A percentile compares a stretch with the other conserved stretches of the same genome.
phyloP scores from a whole-genome alignment of 495 filamentous ascomycete species.

The Aspergillus affinis region DNA sequence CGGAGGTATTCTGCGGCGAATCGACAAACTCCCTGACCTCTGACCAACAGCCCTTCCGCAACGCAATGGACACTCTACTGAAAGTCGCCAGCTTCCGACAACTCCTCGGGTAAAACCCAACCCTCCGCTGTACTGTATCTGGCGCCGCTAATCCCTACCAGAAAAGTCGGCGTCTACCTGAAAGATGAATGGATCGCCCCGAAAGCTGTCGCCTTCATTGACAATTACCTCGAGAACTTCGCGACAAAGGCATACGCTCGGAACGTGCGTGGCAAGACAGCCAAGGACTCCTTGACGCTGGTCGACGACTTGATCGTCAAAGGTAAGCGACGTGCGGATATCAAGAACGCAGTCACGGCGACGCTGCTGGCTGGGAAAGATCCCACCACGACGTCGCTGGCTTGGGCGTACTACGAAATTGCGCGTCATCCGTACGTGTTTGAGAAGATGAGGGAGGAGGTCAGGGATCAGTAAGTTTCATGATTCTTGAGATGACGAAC shows the following conservation, averaged over 20 bases:
- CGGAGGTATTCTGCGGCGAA: neutral
- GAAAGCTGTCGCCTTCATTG: neutral
- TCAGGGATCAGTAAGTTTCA: conserved; percentile 11
- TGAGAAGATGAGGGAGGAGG: conserved; percentile 22
- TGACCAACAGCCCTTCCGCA: neutral
- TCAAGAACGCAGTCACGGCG: conserved; percentile 35
- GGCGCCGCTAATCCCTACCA: neutral
- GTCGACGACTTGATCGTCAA: neutral
- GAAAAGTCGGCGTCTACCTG: neutral
- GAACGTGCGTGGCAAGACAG: neutral
- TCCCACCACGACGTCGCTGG: conserved; percentile 53
- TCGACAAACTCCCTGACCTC: neutral
- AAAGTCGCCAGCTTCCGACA: neutral
- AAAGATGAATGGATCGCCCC: neutral
- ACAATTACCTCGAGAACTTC: neutral
- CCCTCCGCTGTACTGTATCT: neutral
- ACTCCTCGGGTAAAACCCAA: neutral
- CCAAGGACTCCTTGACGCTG: neutral
- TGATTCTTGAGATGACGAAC: neutral
- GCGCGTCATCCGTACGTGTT: conserved; percentile 27
- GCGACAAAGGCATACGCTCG: neutral
- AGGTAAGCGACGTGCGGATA: neutral
- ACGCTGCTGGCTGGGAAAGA: conserved; percentile 63
- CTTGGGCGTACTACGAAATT: conserved; percentile 38
- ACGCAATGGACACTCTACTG: neutral